phyloP scores from a whole-genome alignment of 2,329 filamentous ascomycete genomes.

The Phialophora tarda region DNA sequence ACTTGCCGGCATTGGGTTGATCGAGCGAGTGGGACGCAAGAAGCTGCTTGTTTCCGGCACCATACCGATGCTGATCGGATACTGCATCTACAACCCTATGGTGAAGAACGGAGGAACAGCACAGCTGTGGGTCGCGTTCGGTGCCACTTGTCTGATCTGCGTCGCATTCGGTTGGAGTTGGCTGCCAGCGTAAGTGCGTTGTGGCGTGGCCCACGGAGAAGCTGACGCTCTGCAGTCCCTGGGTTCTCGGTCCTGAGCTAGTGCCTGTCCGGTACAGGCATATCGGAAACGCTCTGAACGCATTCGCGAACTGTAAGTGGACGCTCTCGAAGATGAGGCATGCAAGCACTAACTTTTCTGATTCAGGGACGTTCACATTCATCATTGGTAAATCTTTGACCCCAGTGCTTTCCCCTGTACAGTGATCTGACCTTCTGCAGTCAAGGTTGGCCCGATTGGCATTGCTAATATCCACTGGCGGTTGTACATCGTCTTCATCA shows the following conservation, averaged over 20 bases:
- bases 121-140: constrained; percentile 24
- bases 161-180: constrained; percentile 48
- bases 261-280: constrained; percentile 46
- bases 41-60: constrained; percentile 70
- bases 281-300: constrained; percentile 42
- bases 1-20: constrained; percentile 57
- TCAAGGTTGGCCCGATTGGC: constrained; percentile 10
- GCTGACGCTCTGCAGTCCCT: constrained; percentile 48
- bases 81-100: constrained; percentile 16
- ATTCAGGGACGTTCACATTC: constrained; percentile 5
- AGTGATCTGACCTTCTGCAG: neutral
- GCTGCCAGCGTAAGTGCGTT: constrained; percentile 47
- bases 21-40: constrained; percentile 67
- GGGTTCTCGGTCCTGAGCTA: constrained; percentile 37
- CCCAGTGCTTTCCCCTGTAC: neutral
- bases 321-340: constrained; percentile 19
- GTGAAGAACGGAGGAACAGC: constrained; percentile 13
- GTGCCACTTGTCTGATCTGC: constrained; percentile 17
- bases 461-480: neutral
- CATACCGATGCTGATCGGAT: constrained; percentile 35
- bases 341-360: neutral
- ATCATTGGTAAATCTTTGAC: constrained; percentile 6
- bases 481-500: constrained; percentile 9
- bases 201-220: constrained; percentile 56
- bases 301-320: neutral